Evolutionary conservation across 2,329 filamentous ascomycete genomes (phyloP).

Genomic region (Paecilomyces sp.): DNA sequence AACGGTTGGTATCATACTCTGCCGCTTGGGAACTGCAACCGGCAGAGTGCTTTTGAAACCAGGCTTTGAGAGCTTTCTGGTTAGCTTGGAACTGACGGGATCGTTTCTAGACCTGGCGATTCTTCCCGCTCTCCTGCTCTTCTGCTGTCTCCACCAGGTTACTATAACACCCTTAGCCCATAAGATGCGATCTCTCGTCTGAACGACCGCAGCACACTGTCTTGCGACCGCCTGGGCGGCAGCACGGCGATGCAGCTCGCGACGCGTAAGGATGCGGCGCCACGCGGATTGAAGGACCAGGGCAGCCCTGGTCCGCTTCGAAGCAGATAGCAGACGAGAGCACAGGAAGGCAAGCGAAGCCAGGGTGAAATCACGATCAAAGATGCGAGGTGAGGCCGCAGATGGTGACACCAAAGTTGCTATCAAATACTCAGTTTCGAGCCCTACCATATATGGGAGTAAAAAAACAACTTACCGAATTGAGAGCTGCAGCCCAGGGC

Average conservation of each 20-base stretch:
- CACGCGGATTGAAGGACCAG: constrained; percentile 46
- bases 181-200: constrained; percentile 35
- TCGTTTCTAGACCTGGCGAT: neutral
- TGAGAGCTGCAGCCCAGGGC: constrained; percentile 36
- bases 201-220: constrained; percentile 42
- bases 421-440: constrained; percentile 19
- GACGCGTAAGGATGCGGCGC: constrained; percentile 25
- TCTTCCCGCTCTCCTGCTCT: constrained; percentile 10
- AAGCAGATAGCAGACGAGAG: constrained; percentile 49
- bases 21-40: neutral
- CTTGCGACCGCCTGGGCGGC: constrained; percentile 19
- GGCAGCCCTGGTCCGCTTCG: constrained; percentile 44
- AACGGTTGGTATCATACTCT: neutral
- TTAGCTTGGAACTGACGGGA: neutral
- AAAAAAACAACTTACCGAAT: constrained; percentile 28
- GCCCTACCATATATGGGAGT: neutral
- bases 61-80: neutral
- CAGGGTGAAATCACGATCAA: constrained; percentile 49
- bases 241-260: constrained; percentile 11
- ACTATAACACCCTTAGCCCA: constrained; percentile 28
- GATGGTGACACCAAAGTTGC: constrained; percentile 36
- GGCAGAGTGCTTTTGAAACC: neutral
- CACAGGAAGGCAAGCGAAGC: constrained; percentile 54
- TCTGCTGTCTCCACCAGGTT: constrained; percentile 25
- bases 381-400: constrained; percentile 32